Conservation (phyloP, 345 rosid species). For the Gynandropsis gynandra region DNA sequence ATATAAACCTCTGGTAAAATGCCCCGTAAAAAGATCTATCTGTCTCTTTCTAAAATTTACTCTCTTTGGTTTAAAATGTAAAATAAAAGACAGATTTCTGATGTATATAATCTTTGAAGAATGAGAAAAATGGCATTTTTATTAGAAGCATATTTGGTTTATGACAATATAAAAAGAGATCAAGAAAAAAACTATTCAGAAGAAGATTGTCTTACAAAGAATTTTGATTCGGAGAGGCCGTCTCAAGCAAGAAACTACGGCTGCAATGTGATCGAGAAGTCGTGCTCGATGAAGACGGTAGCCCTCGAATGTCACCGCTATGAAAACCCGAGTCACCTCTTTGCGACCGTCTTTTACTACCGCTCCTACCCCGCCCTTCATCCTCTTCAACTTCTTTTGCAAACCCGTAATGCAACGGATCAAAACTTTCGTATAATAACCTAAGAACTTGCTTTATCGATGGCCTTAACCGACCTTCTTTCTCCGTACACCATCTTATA, state of each 20-base stretch:
- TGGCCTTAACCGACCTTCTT: conserved; percentile 72
- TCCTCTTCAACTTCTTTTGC: conserved; percentile 54
- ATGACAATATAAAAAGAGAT: not conserved
- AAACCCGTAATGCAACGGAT: conserved; percentile 67
- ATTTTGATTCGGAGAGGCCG: conserved; percentile 55
- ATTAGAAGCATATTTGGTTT: conserved; percentile 8
- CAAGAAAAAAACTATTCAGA: not conserved
- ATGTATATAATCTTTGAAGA: no score
- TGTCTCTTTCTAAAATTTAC: no score
- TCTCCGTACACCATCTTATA: conserved; percentile 89
- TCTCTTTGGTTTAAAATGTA: no score
- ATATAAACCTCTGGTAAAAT: no score
- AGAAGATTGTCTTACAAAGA: conserved; percentile 19
- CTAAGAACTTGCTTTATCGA: conserved; percentile 81
- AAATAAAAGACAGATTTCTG: no score
- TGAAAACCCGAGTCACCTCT: conserved; percentile 42
- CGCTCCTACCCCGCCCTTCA: conserved; percentile 49
- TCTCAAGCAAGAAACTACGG: conserved; percentile 74
- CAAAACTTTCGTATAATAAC: conserved; percentile 75
- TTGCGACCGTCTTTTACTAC: conserved; percentile 45
- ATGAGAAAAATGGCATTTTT: conserved; percentile 3
- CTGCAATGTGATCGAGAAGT: conserved; percentile 90
- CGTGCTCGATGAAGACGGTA: conserved; percentile 89
- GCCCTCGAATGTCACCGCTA: conserved; percentile 62
- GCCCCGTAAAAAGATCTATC: no score